Conservation (phyloP, 805 yeast genomes). For the Ogataea methanolica region DNA sequence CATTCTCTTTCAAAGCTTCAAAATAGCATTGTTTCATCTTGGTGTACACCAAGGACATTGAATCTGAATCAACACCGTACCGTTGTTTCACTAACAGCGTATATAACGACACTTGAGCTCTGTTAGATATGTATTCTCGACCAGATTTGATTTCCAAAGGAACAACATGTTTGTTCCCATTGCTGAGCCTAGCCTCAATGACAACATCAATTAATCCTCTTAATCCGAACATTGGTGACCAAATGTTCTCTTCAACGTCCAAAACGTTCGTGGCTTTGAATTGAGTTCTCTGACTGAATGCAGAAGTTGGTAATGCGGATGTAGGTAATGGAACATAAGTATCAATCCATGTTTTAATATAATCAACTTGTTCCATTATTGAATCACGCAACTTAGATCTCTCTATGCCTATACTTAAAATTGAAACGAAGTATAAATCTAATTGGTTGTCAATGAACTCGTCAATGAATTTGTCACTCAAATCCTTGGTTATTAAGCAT, state of each 20-base stretch:
- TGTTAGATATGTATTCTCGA: conserved; percentile 57
- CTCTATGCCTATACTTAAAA: conserved; percentile 52
- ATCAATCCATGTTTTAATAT: conserved; percentile 50
- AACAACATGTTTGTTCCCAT: conserved; percentile 47
- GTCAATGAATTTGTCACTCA: conserved; percentile 35
- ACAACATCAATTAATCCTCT: conserved; percentile 91
- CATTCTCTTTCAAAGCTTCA: conserved; percentile 44
- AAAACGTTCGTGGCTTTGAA: conserved; percentile 59
- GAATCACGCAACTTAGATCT: conserved; percentile 38
- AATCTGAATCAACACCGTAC: conserved; percentile 62
- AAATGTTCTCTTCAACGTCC: conserved; percentile 85
- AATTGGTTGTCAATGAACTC: conserved; percentile 26
- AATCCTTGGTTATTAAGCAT: conserved; percentile 38
- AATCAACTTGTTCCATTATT: conserved; percentile 43
- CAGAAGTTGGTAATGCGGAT: not conserved
- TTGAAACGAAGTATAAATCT: conserved; percentile 31
- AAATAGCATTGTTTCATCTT: conserved; percentile 43
- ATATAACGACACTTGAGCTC: conserved; percentile 83
- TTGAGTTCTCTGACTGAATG: conserved; percentile 25
- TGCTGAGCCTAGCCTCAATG: conserved; percentile 48
- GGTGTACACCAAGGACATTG: conserved; percentile 71
- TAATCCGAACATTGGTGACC: conserved; percentile 89
- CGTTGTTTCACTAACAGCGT: conserved; percentile 75
- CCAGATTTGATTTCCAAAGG: conserved; percentile 95
- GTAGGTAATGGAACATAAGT: conserved; percentile 30